Conservation (phyloP, 225 moss, liverwort and hornwort genomes). For the Polytrichum commune region DNA sequence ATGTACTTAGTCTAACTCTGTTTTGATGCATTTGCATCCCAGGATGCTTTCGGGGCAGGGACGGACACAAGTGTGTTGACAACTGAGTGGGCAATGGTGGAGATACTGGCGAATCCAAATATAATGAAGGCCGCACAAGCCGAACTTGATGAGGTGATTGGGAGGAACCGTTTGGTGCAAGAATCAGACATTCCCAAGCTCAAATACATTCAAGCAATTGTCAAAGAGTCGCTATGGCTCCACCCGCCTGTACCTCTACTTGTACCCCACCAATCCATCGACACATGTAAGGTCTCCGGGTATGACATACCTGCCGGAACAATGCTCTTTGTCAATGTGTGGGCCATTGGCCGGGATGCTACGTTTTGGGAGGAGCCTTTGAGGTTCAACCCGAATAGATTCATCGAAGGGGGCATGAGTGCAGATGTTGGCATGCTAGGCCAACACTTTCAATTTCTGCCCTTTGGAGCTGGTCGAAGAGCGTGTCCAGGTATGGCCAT, state of each 20-base stretch:
- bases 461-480: slow-evolving; percentile 14
- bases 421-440: not conserved
- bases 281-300: slow-evolving; percentile 4
- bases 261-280: slow-evolving; percentile 31
- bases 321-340: slow-evolving; percentile 14
- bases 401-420: slow-evolving; percentile 1
- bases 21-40: not conserved
- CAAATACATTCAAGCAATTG: slow-evolving; percentile 30
- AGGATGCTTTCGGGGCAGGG: slow-evolving; percentile 45
- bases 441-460: slow-evolving; percentile 7
- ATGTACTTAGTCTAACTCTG: too few species aligned
- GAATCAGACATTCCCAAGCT: slow-evolving; percentile 42
- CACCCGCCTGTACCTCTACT: slow-evolving; percentile 43
- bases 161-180: slow-evolving; percentile 17
- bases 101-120: slow-evolving; percentile 23
- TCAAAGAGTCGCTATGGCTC: slow-evolving; percentile 40
- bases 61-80: slow-evolving; percentile 36
- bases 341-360: slow-evolving; percentile 19
- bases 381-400: slow-evolving; percentile 17
- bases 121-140: slow-evolving; percentile 21
- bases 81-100: slow-evolving; percentile 48
- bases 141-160: slow-evolving; percentile 37
- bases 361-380: slow-evolving; percentile 10
- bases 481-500: slow-evolving; percentile 11
- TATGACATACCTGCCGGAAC: slow-evolving; percentile 28